Evolutionary conservation across 192 early-diverging fungal genomes (phyloP).

Genomic region (Coemansia sp.): DNA sequence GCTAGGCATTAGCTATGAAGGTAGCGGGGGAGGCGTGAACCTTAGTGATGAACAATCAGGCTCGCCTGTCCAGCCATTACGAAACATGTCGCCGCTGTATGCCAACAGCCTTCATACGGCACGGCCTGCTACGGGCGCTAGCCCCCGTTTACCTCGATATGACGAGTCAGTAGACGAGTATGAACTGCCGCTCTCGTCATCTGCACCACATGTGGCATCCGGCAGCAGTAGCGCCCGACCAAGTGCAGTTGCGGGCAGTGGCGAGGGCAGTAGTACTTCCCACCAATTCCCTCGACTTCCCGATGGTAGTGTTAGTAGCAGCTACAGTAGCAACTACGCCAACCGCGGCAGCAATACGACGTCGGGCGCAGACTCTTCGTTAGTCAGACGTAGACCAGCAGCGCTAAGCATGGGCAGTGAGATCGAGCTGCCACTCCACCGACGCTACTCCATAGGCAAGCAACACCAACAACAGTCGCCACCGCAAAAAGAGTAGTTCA

Average conservation of each 20-base stretch:
- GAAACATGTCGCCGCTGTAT: constrained; percentile 6
- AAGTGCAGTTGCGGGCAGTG: constrained; percentile 6
- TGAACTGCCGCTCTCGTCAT: constrained; percentile 11
- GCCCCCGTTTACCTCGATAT: background rate
- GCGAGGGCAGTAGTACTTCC: constrained; percentile 22
- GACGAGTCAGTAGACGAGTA: constrained; percentile 6
- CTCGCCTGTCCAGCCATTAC: constrained; percentile 8
- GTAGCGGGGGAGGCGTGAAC: background rate
- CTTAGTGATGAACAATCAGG: background rate
- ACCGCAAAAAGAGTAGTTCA: background rate
- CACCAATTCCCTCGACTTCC: constrained; percentile 29
- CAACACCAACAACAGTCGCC: constrained; percentile 8
- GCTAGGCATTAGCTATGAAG: constrained; percentile 2
- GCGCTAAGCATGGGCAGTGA: constrained; percentile 32
- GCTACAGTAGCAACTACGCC: constrained; percentile 29
- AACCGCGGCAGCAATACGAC: constrained; percentile 6
- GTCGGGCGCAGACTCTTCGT: constrained; percentile 27
- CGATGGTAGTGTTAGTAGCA: constrained; percentile 8
- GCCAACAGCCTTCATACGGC: background rate
- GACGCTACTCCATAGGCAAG: constrained; percentile 21
- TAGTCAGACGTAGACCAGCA: constrained; percentile 39
- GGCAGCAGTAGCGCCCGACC: constrained; percentile 18
- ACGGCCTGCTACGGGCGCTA: background rate
- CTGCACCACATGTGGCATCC: background rate
- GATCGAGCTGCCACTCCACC: constrained; percentile 31